Evolutionary conservation across 164 flowering plant genomes (phyloP), one percentile per base, ranked within the genome.

Genomic region (Euptelea pleiosperma): DNA sequence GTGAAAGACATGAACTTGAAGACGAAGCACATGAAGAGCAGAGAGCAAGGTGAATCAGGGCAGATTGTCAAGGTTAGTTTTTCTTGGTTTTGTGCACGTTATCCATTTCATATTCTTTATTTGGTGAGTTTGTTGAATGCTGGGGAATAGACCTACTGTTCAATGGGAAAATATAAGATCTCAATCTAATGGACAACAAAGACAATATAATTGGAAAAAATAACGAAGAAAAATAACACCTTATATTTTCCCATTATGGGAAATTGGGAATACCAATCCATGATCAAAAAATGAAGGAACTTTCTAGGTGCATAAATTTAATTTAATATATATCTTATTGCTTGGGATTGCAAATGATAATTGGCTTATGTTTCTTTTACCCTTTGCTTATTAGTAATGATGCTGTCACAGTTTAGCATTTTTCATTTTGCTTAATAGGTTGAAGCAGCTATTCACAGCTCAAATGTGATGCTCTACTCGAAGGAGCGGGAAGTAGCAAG

Each of bases 381-480:
- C 25, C 15, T 16, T 51, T 25, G 47, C 8, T 19, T 2, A 34
- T 21, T 10, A 7, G 2, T 18, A 14, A 11, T 34, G 24, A 25
- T 34, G 19, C 2, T 25, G 22, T 25, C 19, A 37, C 28, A 54
- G 31, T 16, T 57, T 28, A 31, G 28, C 40, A 28, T 58, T 35
- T 46, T 33, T 6, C 31, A 33, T 33, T 31, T 35, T 28, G 58
- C 12, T 37, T 67, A 65, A 58, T 76, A 93, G 99, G 66, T 93
- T 46, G 96, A 87, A 75, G 97, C 81, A 33, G 81, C 96, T 8
- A 76, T 93, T 43, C 99, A 90, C 74, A 93, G 99, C 70, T 93
- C 99, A 44, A 93, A 90, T 65, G 92, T 93, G 78, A 93, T 93
- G 99, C 84, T 93, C 18, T 93, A 88, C 75, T 93, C 97, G 7